Evolutionary conservation across 805 yeast genomes (phyloP), one percentile per base, ranked within the genome.

Genomic region (Metschnikowia chrysomelidarum): DNA sequence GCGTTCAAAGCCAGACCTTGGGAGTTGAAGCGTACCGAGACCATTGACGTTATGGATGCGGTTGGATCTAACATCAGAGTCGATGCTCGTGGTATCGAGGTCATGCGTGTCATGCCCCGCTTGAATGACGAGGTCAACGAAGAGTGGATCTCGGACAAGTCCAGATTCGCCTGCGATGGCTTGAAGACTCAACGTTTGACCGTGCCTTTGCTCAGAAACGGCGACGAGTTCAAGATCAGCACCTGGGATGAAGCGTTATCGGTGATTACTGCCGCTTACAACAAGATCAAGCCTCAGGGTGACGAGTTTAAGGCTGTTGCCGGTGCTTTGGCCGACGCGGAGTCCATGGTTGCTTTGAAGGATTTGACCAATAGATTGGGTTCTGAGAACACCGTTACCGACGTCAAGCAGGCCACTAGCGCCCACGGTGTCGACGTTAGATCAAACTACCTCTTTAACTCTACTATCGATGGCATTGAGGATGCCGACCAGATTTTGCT

Each of bases 1-100:
- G 88, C 95, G n/a, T 86, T 86, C 73, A 80, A 78, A 57, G 94
- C 95, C 11, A 76, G 95, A 58, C 95, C 95, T 19, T 86, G 95
- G 95, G 95, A 86, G 64, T 75, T 87, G 59, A 86, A 85, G 69
- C 79, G 85, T 70, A 85, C 94, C 30, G 95, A 86, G 62, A 73
- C 91, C 34, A 75, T 86, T 50, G 95, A 86, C 60, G 93, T 86
- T 10, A 62, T 79, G 67, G 95, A 86, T 61, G 95, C 80, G 15
- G 58, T 86, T 23, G 95, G 95, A 17, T 81, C 91, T 27, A 83
- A 80, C 54, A 76, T 86, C 47, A 75, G 95, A 58, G 87, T 86
- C 35, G 95, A 86, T 60, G 77, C 91, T 34, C 76, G 93, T 62
- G 95, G 95, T 50, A 75, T 80, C 53, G 89, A 84, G 60, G 93